A percentile compares a stretch with the other conserved stretches of the same genome.
Conservation (phyloP, 495 filamentous ascomycete genomes). For the Neurospora tetraspora region DNA sequence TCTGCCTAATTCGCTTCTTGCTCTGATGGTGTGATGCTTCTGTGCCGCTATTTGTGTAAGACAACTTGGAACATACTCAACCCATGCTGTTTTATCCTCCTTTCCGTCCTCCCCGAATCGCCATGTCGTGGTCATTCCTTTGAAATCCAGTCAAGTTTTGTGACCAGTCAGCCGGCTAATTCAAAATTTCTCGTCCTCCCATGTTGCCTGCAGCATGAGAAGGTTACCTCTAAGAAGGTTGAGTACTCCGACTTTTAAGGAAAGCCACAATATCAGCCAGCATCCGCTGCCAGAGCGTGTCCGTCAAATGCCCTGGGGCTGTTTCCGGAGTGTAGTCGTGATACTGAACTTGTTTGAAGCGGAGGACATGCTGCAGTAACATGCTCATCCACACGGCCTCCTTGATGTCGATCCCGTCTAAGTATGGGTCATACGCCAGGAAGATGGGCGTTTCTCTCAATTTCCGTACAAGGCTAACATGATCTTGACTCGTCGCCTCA, state of each 20-base stretch:
- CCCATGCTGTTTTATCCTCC: background rate
- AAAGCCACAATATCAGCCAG: background rate
- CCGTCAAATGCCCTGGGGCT: too few species aligned
- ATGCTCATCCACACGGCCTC: background rate
- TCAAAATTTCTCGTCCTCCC: background rate
- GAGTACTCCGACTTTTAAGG: background rate
- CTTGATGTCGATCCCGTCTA: too few species aligned
- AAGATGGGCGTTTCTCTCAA: background rate
- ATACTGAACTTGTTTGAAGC: background rate
- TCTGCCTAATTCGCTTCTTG: background rate
- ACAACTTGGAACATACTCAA: background rate
- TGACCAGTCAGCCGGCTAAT: background rate
- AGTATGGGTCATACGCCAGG: background rate
- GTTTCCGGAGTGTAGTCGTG: background rate
- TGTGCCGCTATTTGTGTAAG: background rate
- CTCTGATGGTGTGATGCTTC: background rate
- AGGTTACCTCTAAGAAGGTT: background rate
- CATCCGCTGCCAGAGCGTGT: background rate
- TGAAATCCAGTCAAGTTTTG: too few species aligned
- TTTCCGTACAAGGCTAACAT: background rate
- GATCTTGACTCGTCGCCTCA: background rate
- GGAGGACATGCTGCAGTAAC: background rate
- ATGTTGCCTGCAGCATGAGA: background rate
- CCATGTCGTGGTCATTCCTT: too few species aligned
- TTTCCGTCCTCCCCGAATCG: background rate